A percentile compares a stretch with the other conserved stretches of the same genome.
phyloP scores from a whole-genome alignment of 2,329 filamentous ascomycete genomes.

The Aspergillus transmontanensis region DNA sequence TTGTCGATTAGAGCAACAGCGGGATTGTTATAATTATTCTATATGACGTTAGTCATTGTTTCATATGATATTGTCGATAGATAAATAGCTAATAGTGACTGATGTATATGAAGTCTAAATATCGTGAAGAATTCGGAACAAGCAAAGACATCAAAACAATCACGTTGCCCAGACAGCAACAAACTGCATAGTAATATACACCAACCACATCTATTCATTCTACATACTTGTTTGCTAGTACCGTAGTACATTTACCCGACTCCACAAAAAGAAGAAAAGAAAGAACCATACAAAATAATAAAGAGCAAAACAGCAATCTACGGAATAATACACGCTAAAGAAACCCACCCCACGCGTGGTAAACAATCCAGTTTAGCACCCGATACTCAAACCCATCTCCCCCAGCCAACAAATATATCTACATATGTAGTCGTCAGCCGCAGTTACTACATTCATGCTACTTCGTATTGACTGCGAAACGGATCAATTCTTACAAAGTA shows the following conservation, averaged over 20 bases:
- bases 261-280: not conserved
- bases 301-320: not conserved
- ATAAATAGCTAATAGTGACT: conserved; percentile 8
- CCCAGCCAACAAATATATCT: not conserved
- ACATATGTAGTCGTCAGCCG: not conserved
- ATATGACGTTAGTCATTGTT: conserved; percentile 1
- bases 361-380: not conserved
- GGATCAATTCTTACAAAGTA: not conserved
- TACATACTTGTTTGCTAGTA: not conserved
- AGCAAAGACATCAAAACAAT: not conserved
- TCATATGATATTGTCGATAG: conserved; percentile 5
- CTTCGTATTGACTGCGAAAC: too few species aligned
- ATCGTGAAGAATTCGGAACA: not conserved
- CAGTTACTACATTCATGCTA: not conserved
- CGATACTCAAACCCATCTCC: not conserved
- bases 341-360: too few species aligned
- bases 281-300: not conserved
- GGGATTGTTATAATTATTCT: conserved; percentile 9
- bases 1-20: conserved; percentile 7
- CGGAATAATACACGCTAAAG: too few species aligned
- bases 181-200: not conserved
- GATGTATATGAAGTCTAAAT: not conserved
- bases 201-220: not conserved
- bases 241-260: not conserved
- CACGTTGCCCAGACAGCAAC: not conserved